These are phyloP conservation scores for Coprinopsis sp. DNA, from an alignment of 768 basidiomycete species.

Conservation along the genomic window DNA sequence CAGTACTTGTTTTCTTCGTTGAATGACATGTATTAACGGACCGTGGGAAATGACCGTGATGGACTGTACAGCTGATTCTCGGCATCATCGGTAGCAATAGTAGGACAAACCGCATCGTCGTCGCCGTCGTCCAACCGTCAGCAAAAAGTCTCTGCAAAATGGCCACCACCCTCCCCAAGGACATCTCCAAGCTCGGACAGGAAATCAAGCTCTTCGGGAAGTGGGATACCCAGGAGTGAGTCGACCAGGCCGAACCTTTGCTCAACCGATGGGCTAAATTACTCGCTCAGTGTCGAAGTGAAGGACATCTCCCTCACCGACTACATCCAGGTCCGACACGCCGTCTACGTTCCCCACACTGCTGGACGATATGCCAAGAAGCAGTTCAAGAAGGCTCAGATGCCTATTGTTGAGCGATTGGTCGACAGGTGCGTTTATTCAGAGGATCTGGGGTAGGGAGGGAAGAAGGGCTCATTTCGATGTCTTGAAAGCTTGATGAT, in stretches of 20 bases:
- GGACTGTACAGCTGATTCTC: too few species aligned
- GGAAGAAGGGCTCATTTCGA: slow-evolving; percentile 1
- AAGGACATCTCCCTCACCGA: slow-evolving; percentile 99
- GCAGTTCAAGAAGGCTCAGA: slow-evolving; percentile 99
- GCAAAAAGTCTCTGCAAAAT: slow-evolving; percentile 45
- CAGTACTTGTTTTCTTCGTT: too few species aligned
- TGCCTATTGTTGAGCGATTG: slow-evolving; percentile 99
- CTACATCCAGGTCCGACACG: slow-evolving; percentile 98
- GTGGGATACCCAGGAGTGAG: slow-evolving; percentile 98
- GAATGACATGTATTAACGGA: too few species aligned
- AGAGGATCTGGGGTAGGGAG: background rate
- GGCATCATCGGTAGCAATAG: too few species aligned
- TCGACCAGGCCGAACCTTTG: slow-evolving; percentile 13
- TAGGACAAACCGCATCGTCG: slow-evolving; percentile 37
- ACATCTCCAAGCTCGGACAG: slow-evolving; percentile 73
- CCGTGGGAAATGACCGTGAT: too few species aligned
- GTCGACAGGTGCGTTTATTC: slow-evolving; percentile 79
- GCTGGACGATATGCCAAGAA: slow-evolving; percentile 99
- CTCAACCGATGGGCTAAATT: slow-evolving; percentile 5
- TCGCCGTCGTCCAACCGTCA: slow-evolving; percentile 35
- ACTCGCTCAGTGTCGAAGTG: slow-evolving; percentile 76
- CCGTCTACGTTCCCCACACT: slow-evolving; percentile 97
- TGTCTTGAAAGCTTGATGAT: slow-evolving; percentile 80
- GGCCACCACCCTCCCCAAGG: slow-evolving; percentile 74
- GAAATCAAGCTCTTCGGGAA: slow-evolving; percentile 97